Evolutionary conservation across 2,329 filamentous ascomycete genomes (phyloP), one percentile per base, ranked within the genome.

Genomic region (Chaetomiaceae sp.): DNA sequence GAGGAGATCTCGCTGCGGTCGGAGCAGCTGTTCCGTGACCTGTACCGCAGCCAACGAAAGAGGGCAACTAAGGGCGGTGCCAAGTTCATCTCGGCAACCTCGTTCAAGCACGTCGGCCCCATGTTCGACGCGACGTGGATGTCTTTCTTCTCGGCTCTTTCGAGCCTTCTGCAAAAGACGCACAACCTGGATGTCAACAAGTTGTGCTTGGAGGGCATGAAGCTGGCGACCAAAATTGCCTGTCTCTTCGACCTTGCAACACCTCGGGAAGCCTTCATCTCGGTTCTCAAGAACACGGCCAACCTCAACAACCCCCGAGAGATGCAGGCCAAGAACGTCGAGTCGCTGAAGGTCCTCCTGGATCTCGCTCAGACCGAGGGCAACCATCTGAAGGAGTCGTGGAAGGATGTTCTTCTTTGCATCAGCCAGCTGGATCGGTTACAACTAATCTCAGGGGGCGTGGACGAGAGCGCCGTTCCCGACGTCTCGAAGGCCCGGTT

Each of bases 81-180:
- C 77, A 72, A 84, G 75, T 99, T 94, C 70, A 95, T 99, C 51
- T 88, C 90, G 1, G 94, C 94, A 3, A 94, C 90, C 1, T 97
- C 91, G 0, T 91, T 90, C 68, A 92, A 90, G 63, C 94, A 99
- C 68, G 88, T 96, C 46, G 94, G 94, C 0, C 91, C 94, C 0
- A 99, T 99, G 94, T 97, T 99, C 66, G 91, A 96, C 64, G 91
- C 96, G 22, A 95, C 91, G 0, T 99, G 94, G 94, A 99, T 97
- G 92, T 96, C 92, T 9, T 95, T 96, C 70, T 87, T 99, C 65
- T 97, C 92, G 5, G 91, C 91, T 0, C 79, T 99, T 23, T 96
- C 92, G 1, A 91, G 89, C 47, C 89, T 95, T 62, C 91, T 94
- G 68, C 94, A 97, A 63, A 91, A 96, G 66, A 88, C 89, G 0